Base-by-base conservation (phyloP, 768 basidiomycete species). In the Lepiota venenata region DNA sequence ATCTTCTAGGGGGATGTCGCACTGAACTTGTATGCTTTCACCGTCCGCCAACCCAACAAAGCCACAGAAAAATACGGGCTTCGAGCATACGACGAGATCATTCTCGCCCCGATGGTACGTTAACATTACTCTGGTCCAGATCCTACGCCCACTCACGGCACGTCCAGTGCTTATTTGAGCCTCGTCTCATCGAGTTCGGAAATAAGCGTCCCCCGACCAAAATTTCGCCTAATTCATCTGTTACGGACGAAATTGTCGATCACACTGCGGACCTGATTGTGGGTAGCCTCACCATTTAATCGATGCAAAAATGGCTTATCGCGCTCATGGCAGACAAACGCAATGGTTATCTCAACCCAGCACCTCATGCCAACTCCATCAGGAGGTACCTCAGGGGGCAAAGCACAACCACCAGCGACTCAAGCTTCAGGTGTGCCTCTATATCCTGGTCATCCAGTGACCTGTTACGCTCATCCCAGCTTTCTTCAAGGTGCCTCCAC, bases 31-130 rank as follows among this genome's bases (percentile, higher is more conserved):
- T 94, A 93, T 68, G 93, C 97, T 65, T 94, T 98, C 61, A 81
- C 87, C 18, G 89, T 96, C 12, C 80, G 95, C 36, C 73, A 81
- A 49, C 88, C 93, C 4, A 84, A 83, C 36, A 78, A 82, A 50
- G 72, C 84, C 12, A 87, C 94, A 0, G 82, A 89, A 66, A 97
- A 97, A 65, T 98, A 94, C 66, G 87, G 84, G 22, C 72, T 97
- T 41, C 84, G 93, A 22, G 88, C 91, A 2, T 98, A 97, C 64
- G 96, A 98, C 65, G 97, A 99, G 69, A 87, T 91, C 48, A 95
- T 97, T 56, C 74, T 98, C 29, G 93, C 95, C 0, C 92, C 96
- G 2, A 91, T 96, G 86, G 97, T 94, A 62, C 59, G 78, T 70
- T 32, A 27, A 29, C 29, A 18, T 14, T 42, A 10, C 41, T 44